phyloP scores from a whole-genome alignment of 2,329 filamentous ascomycete genomes.

The Lasiodiplodia sp. region DNA sequence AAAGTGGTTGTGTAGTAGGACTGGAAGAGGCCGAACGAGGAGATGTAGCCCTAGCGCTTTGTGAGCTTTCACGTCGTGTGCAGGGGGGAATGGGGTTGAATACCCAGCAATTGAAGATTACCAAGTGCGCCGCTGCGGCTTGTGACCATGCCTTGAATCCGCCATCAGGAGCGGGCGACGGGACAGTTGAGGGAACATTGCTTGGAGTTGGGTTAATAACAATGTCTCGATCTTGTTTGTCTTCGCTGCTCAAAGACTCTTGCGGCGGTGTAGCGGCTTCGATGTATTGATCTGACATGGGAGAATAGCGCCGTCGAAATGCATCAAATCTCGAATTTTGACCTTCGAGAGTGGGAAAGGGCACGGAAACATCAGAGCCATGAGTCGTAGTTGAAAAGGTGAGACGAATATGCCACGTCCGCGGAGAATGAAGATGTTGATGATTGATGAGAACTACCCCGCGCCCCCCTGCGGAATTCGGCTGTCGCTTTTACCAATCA shows the following conservation, averaged over 20 bases:
- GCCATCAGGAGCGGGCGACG: constrained; percentile 51
- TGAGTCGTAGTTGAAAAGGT: background rate
- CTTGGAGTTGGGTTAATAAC: background rate
- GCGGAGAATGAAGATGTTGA: background rate
- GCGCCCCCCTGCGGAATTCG: background rate
- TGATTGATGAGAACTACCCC: constrained; percentile 1
- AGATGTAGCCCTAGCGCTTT: constrained; percentile 48
- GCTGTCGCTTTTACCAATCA: constrained; percentile 1
- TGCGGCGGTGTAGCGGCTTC: background rate
- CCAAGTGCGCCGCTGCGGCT: constrained; percentile 28
- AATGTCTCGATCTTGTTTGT: background rate
- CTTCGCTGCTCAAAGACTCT: background rate
- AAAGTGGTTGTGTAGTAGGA: constrained; percentile 55
- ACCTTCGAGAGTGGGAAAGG: too few relatives aligned
- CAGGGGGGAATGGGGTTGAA: background rate
- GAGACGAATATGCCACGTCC: background rate
- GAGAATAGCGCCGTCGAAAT: background rate
- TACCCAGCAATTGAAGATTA: constrained; percentile 41
- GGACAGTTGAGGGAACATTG: constrained; percentile 1
- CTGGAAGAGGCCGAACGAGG: constrained; percentile 65
- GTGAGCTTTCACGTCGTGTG: background rate
- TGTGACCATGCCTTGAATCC: constrained; percentile 61
- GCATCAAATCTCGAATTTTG: background rate
- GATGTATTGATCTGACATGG: background rate
- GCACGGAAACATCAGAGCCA: background rate